Evolutionary conservation across 1,139 yeast species (phyloP).

Genomic region (Magnusiomyces ingens): DNA sequence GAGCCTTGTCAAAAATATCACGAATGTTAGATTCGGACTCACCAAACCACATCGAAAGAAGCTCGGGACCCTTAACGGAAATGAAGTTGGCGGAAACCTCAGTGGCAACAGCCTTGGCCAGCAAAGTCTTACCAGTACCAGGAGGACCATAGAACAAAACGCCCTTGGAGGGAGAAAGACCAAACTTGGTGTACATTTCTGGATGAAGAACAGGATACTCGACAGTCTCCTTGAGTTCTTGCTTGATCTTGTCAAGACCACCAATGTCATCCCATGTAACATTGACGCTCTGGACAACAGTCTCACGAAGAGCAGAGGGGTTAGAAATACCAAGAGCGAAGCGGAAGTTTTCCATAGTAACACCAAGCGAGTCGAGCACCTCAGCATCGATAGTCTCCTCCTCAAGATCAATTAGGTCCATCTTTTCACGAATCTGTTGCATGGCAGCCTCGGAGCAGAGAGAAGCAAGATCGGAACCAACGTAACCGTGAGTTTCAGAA

Average conservation of each 20-base stretch:
- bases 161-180: constrained; percentile 96
- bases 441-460: constrained; percentile 98
- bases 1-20: constrained; percentile 95
- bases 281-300: constrained; percentile 96
- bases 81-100: constrained; percentile 96
- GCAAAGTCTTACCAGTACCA: constrained; percentile 97
- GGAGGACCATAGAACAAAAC: constrained; percentile 99
- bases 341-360: constrained; percentile 97
- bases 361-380: constrained; percentile 91
- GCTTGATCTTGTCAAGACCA: constrained; percentile 91
- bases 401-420: constrained; percentile 95
- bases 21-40: constrained; percentile 96
- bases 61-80: constrained; percentile 95
- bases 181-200: constrained; percentile 96
- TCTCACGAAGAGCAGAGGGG: constrained; percentile 98
- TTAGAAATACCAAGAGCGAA: constrained; percentile 97
- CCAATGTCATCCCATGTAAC: constrained; percentile 98
- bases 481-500: constrained; percentile 93
- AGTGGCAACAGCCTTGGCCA: constrained; percentile 97
- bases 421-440: constrained; percentile 98
- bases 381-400: constrained; percentile 98
- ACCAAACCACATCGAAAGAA: constrained; percentile 98
- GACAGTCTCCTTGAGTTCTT: constrained; percentile 92
- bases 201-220: constrained; percentile 98
- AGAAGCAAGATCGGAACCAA: constrained; percentile 92